Base-by-base conservation (phyloP, 2,329 filamentous ascomycete species). In the Cordyceps tenuipes region DNA sequence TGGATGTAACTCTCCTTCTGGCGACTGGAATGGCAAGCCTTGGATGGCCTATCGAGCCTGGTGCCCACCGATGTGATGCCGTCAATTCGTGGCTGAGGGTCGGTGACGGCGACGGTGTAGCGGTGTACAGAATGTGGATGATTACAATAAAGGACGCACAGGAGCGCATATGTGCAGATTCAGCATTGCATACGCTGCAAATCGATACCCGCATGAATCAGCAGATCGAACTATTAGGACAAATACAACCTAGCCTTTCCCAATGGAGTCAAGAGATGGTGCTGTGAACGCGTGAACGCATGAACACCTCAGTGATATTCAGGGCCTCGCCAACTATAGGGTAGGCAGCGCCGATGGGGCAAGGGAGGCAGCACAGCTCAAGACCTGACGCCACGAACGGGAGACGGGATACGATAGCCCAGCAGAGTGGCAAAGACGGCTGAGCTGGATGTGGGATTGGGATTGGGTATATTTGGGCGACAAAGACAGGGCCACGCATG, bases 41-140 rank as follows among this genome's bases (percentile, higher is more conserved):
- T 59, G 56, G 56, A 34, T 21, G 56, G 56, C 56, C 5, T 59
- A 50, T 17, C 36, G 56, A 44, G 48, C 56, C 8, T 59, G 56
- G 56, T 59, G 56, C 39, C 56, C 47, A 21, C 56, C 56, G 13
- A 51, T 52, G 47, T 59, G 39, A 36, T 19, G 6, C 1, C 15
- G 34, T 29, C 21, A 4, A 10, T 3, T 23, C 26, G 10, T 3
- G 4, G 46, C 31, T 2, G 29, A 26, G 13, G 39, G 13, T 51
- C 12, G 23, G 36, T 29, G 36, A 17, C 9, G 2, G 23, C 23
- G n/a, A 23, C 23, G 17, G 15, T 13, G 2, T 46, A 34, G 49
- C 48, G 46, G 55, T 57, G 54, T 36, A 26, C 4, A 10, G 43
- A 26, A 36, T 44, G 52, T 44, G 17, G 51, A 2, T n/a, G 39